A percentile compares a stretch with the other conserved stretches of the same genome.
Conservation (phyloP, 2,329 filamentous ascomycete species). For the Cercospora nicotianae region DNA sequence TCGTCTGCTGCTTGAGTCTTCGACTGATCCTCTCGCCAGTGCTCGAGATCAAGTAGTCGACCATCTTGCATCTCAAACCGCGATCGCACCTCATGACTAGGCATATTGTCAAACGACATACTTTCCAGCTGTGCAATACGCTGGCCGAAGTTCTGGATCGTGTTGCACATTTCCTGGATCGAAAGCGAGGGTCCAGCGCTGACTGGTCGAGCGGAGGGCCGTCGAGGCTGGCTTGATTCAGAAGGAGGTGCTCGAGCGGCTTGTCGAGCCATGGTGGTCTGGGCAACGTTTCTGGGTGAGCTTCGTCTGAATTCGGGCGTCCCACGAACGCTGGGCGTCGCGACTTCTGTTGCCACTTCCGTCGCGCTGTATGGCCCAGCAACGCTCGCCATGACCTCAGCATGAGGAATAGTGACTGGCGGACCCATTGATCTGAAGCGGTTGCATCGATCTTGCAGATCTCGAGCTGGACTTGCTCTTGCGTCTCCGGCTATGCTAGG, state of each 20-base stretch:
- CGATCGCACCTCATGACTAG: constrained; percentile 69
- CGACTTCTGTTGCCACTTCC: constrained; percentile 48
- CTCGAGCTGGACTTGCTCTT: constrained; percentile 21
- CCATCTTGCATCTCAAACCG: constrained; percentile 67
- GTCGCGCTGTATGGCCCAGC: constrained; percentile 49
- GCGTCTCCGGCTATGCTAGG: constrained; percentile 36
- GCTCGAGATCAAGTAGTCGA: constrained; percentile 68
- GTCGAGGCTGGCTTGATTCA: constrained; percentile 7
- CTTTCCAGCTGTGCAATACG: constrained; percentile 70
- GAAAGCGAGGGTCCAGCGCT: constrained; percentile 26
- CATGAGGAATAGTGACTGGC: constrained; percentile 33
- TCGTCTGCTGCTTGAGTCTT: constrained; percentile 38
- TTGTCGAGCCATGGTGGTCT: constrained; percentile 9
- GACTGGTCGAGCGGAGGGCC: constrained; percentile 12
- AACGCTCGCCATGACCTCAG: constrained; percentile 19
- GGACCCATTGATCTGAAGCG: constrained; percentile 31
- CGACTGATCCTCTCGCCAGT: constrained; percentile 41
- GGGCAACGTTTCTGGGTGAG: constrained; percentile 8
- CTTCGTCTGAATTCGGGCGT: constrained; percentile 42
- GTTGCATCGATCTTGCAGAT: constrained; percentile 9
- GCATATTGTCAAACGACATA: constrained; percentile 64
- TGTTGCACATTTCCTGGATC: constrained; percentile 53
- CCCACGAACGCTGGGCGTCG: constrained; percentile 47
- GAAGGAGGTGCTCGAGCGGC: constrained; percentile 3
- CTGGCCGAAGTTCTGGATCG: constrained; percentile 52